phyloP scores from a whole-genome alignment of 2,329 filamentous ascomycete genomes.

The Thermomyces lanuginosus region DNA sequence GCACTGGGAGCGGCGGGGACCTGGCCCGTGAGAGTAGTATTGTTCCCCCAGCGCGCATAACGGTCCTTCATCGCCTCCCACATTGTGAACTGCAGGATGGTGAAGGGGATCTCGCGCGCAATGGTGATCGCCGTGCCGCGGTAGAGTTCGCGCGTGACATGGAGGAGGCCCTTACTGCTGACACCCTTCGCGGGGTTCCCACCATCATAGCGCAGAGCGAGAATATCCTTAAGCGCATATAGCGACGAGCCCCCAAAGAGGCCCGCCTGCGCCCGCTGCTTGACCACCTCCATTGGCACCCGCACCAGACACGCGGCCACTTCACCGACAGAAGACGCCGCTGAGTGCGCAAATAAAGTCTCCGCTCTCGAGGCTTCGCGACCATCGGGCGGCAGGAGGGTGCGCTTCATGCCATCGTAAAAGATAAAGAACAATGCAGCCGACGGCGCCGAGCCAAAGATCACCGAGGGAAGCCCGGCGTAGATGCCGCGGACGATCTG shows the following conservation, averaged over 20 bases:
- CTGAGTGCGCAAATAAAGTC: conserved; percentile 50
- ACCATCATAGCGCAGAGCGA: conserved; percentile 33
- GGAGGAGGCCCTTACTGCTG: conserved; percentile 24
- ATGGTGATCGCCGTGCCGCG: conserved; percentile 85
- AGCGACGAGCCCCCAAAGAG: conserved; percentile 57
- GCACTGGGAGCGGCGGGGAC: conserved; percentile 65
- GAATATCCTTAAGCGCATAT: conserved; percentile 53
- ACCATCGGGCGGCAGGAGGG: conserved; percentile 21
- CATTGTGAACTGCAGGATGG: conserved; percentile 88
- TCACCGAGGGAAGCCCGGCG: conserved; percentile 71
- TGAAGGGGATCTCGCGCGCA: conserved; percentile 91
- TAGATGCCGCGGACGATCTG: conserved; percentile 89
- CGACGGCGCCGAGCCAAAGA: conserved; percentile 82
- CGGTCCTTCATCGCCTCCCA: conserved; percentile 77
- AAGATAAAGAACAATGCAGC: conserved; percentile 96
- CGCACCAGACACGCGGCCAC: conserved; percentile 80
- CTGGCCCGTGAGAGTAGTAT: conserved; percentile 26
- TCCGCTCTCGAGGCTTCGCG: conserved; percentile 16
- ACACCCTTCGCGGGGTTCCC: conserved; percentile 18
- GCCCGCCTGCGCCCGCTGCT: conserved; percentile 85
- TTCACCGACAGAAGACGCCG: conserved; percentile 73
- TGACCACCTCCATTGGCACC: conserved; percentile 91
- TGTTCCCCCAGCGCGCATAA: conserved; percentile 20
- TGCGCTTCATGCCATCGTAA: conserved; percentile 60
- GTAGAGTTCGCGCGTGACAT: conserved; percentile 73